Base-by-base conservation (phyloP, 495 filamentous ascomycete genomes). In the Xylaria sp. region DNA sequence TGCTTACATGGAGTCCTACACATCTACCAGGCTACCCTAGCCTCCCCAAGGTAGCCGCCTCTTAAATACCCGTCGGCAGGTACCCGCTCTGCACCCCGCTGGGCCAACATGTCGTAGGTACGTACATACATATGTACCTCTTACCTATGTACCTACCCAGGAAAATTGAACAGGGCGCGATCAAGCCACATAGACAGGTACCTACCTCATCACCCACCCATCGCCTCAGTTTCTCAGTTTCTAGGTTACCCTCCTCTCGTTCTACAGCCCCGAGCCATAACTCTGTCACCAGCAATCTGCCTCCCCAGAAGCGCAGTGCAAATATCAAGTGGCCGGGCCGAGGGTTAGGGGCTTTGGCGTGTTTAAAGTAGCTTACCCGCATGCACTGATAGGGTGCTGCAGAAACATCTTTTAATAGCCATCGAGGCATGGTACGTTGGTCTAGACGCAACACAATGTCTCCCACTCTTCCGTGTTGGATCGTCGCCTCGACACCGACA, bases 131-230 rank as follows among this genome's bases (percentile, higher is more conserved):
- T 55, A 55, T 26, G 37, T 40, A 40, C 6, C 21, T 24, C 24
- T 26, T 37, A 8, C 35, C 35, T 37, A n/a, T n/a, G n/a, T 68
- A 37, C 40, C 26, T 35, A 9, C n/a, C 17, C 29, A 2, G n/a
- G 43, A 37, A 48, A 67, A 48, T 67, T 31, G 31, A 41, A 44
- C 11, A n/a, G 44, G 35, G 43, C 61, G 48, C 52, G 59, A 71
- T 71, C 69, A 71, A 71, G 69, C 69, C 69, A 71, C 69, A 65
- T 71, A 71, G 24, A 40, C 44, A 44, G 35, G 7, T 35, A 50
- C 15, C 5, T 35, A 50, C 15, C 41, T 55, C 63, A 40, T 41
- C 17, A 29, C n/a, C 48, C 44, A 17, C 33, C 44, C 29, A n/a
- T 55, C 48, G 17, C 48, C 64, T 41, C 46, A 43, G 12, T 9